These are phyloP conservation scores for Pelargonium australe DNA, from an alignment of 441 rosid genomes.

Conservation along the genomic window DNA sequence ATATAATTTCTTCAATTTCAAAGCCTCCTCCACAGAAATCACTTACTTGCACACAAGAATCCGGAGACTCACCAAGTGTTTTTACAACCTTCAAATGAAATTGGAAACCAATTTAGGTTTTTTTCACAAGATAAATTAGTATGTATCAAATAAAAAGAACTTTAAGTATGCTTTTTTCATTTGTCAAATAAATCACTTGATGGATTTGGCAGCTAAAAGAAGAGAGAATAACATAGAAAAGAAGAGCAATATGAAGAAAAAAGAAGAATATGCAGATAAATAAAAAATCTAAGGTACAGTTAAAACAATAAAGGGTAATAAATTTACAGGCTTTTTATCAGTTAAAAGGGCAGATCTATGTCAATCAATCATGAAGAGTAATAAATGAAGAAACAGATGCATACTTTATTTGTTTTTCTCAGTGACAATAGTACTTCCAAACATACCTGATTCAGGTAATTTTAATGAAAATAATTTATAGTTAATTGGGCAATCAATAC, in stretches of 20 bases:
- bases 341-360: constrained; percentile 5
- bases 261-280: constrained; percentile 4
- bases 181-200: background rate
- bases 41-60: constrained; percentile 15
- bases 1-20: constrained; percentile 14
- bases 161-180: background rate
- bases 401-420: background rate
- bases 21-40: constrained; percentile 11
- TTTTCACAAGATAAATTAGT: background rate
- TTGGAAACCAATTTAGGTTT: constrained; percentile 10
- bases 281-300: background rate
- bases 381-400: background rate
- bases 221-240: background rate
- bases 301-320: background rate
- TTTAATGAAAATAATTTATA: background rate
- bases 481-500: background rate
- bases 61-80: background rate
- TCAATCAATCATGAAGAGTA: constrained; percentile 3
- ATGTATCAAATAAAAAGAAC: constrained; percentile 5
- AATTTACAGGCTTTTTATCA: constrained; percentile 9
- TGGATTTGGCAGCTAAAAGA: background rate
- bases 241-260: background rate
- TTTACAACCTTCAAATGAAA: constrained; percentile 22
- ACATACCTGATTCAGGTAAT: background rate
- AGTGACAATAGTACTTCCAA: constrained; percentile 3